Percentiles rank a stretch among this genome's conserved stretches.
Evolutionary conservation across 495 filamentous ascomycete genomes (phyloP).

Genomic region (Glonium stellatum): DNA sequence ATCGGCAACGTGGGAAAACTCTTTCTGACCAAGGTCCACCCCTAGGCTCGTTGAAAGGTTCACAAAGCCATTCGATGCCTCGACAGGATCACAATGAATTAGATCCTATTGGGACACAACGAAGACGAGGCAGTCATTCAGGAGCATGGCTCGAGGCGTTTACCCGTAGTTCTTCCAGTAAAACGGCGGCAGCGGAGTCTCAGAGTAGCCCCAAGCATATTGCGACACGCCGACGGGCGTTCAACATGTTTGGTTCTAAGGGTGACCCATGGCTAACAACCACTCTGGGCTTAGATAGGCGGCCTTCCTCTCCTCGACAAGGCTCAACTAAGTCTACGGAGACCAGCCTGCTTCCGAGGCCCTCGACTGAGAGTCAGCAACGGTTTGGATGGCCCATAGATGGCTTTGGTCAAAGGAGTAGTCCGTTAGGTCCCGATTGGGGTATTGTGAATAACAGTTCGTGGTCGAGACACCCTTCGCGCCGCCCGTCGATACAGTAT

Average conservation of each 20-base stretch:
- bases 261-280: slow-evolving; percentile 26
- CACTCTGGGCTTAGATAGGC: slow-evolving; percentile 17
- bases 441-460: slow-evolving; percentile 21
- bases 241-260: slow-evolving; percentile 31
- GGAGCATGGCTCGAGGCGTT: slow-evolving; percentile 27
- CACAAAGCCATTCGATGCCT: slow-evolving; percentile 37
- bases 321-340: slow-evolving; percentile 34
- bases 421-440: slow-evolving; percentile 26
- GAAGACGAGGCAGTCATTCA: slow-evolving; percentile 26
- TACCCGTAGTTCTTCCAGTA: slow-evolving; percentile 5
- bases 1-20: slow-evolving; percentile 35
- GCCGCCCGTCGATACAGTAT: slow-evolving; percentile 36
- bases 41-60: slow-evolving; percentile 30
- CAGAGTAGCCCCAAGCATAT: slow-evolving; percentile 24
- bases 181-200: slow-evolving; percentile 23
- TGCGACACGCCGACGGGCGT: slow-evolving; percentile 22
- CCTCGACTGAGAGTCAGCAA: slow-evolving; percentile 31
- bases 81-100: slow-evolving; percentile 28
- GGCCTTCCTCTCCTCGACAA: slow-evolving; percentile 34
- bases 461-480: slow-evolving; percentile 33
- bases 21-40: slow-evolving; percentile 32
- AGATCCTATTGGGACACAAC: slow-evolving; percentile 20
- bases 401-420: slow-evolving; percentile 16
- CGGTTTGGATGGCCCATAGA: slow-evolving; percentile 31
- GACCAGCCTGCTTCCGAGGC: slow-evolving; percentile 28